phyloP scores from a whole-genome alignment of 768 basidiomycete genomes.

The Mycena galopus region DNA sequence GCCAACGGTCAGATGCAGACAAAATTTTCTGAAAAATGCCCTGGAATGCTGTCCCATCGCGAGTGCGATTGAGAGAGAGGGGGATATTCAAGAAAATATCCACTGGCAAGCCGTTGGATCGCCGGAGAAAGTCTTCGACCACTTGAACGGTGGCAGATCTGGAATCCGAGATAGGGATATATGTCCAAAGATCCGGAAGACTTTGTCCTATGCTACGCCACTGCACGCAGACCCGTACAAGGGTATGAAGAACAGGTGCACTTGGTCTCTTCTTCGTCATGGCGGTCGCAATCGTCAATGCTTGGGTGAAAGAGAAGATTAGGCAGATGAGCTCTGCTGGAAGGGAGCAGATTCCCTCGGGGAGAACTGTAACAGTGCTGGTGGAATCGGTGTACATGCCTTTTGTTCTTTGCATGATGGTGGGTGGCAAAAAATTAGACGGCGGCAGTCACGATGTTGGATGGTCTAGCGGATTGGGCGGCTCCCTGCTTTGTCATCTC shows the following conservation, averaged over 20 bases:
- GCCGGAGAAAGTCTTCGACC: conserved; percentile 1
- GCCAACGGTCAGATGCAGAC: conserved; percentile 1
- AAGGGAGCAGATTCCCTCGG: background rate
- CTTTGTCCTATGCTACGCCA: background rate
- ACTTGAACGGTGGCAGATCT: background rate
- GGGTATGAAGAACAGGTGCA: background rate
- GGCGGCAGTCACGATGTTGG: too few species aligned
- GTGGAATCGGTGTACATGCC: background rate
- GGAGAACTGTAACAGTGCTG: background rate
- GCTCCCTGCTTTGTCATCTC: too few species aligned
- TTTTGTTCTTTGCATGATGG: background rate
- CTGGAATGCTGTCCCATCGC: conserved; percentile 4
- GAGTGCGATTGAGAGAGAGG: background rate
- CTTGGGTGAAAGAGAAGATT: conserved; percentile 10
- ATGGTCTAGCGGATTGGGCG: too few species aligned
- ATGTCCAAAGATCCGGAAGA: conserved; percentile 7
- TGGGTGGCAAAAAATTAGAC: background rate
- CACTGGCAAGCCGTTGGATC: conserved; percentile 8
- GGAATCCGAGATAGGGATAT: conserved; percentile 4
- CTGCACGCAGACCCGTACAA: conserved; percentile 2
- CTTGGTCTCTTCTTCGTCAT: background rate
- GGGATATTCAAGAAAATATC: conserved; percentile 2
- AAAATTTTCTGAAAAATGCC: conserved; percentile 5
- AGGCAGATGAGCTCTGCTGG: conserved; percentile 5
- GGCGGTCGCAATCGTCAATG: background rate